These are phyloP conservation scores for Cordyceps fumosorosea DNA, from an alignment of 2,329 filamentous ascomycete species.

Conservation along the genomic window DNA sequence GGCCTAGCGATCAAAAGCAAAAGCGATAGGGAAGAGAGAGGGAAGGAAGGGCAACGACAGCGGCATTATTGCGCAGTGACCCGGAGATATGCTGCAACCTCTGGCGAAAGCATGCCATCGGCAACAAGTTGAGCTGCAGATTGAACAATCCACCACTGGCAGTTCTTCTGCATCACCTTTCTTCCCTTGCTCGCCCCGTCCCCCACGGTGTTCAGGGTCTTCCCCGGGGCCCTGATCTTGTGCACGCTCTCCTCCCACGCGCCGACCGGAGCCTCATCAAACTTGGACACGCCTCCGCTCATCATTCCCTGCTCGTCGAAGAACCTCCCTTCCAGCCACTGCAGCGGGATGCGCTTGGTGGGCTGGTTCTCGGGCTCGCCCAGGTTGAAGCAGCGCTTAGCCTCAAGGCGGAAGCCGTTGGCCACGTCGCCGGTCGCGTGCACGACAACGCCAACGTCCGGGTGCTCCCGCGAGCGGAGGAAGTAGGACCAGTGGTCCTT, in stretches of 20 bases:
- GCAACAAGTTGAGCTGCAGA: constrained; percentile 24
- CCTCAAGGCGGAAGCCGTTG: constrained; percentile 25
- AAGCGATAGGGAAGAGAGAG: too few relatives aligned
- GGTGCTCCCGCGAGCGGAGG: constrained; percentile 14
- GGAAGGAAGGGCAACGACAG: too few relatives aligned
- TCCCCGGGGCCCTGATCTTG: constrained; percentile 17
- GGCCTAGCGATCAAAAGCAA: too few relatives aligned
- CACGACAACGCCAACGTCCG: constrained; percentile 22
- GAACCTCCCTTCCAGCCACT: constrained; percentile 22
- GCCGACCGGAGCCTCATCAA: constrained; percentile 21
- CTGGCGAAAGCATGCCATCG: constrained; percentile 21
- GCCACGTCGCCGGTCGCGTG: constrained; percentile 26
- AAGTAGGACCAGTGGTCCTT: constrained; percentile 32
- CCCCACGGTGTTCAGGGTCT: constrained; percentile 14
- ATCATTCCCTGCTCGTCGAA: constrained; percentile 23
- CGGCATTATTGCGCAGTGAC: constrained; percentile 19
- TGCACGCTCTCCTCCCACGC: constrained; percentile 21
- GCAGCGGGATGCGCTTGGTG: constrained; percentile 21
- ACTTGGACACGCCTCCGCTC: constrained; percentile 17
- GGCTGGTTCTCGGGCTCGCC: constrained; percentile 13
- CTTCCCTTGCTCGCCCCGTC: constrained; percentile 3
- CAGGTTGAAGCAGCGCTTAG: constrained; percentile 24
- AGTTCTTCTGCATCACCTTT: constrained; percentile 25
- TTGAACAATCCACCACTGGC: constrained; percentile 31
- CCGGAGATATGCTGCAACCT: constrained; percentile 21